Evolutionary conservation across 164 flowering plant genomes (phyloP).

Genomic region (Buxus sempervirens): DNA sequence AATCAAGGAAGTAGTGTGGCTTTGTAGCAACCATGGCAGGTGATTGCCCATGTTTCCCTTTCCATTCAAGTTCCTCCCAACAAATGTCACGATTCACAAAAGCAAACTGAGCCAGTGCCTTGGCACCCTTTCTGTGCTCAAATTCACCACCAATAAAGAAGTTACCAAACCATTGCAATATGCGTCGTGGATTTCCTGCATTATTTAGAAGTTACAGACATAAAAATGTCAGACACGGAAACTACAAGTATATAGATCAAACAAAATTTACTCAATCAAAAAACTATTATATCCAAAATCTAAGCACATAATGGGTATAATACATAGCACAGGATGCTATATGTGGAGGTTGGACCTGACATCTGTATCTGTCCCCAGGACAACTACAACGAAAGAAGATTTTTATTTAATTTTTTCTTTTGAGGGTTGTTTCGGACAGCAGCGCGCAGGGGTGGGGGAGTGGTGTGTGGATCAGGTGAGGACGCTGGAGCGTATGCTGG

Average conservation of each 20-base stretch:
- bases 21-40: constrained; percentile 98
- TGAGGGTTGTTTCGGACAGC: no score
- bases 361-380: background rate
- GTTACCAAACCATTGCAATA: constrained; percentile 72
- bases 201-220: constrained; percentile 9
- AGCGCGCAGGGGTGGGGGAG: no score
- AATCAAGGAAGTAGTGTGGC: constrained; percentile 94
- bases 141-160: constrained; percentile 43
- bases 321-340: background rate
- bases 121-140: constrained; percentile 75
- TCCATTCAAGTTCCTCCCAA: constrained; percentile 99
- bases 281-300: background rate
- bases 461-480: no score
- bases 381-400: no score
- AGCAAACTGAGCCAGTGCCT: constrained; percentile 81
- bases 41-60: constrained; percentile 94
- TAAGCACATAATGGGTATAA: background rate
- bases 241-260: background rate
- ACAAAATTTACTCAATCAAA: background rate
- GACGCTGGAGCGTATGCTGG: no score
- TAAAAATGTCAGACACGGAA: background rate
- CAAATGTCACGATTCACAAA: constrained; percentile 86
- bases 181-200: constrained; percentile 78
- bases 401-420: no score
- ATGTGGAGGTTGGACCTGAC: background rate